Evolutionary conservation across 2,329 filamentous ascomycete species (phyloP), one percentile per base, ranked within the genome.

Genomic region (Pseudogymnoascus sp.): DNA sequence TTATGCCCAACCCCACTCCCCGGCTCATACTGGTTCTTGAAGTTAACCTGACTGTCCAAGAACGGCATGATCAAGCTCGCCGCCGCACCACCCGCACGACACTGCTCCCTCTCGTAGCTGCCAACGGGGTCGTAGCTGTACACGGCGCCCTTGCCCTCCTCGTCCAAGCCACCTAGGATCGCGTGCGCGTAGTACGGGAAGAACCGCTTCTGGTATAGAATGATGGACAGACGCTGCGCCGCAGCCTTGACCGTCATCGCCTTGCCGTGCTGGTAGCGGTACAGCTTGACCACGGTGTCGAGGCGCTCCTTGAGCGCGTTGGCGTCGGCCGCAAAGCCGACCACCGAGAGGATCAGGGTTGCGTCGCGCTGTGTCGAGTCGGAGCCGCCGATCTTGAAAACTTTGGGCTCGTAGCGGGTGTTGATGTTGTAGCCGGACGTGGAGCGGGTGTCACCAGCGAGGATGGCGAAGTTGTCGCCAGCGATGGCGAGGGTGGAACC

Each of bases 361-460:
- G 91, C 90, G 69, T 92, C 91, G 65, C 89, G 85, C 74, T 95
- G 91, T 62, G 91, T 88, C 61, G 91, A 85, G 43, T 90, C 92
- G 65, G 92, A 91, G 61, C 93, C 94, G 65, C 95, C 94, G 69
- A 99, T 95, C 78, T 90, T 92, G 85, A 96, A 99, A 66, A 99
- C 89, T 79, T 99, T 99, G 63, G 94, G 94, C 64, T 88, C 85
- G 81, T 90, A 93, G 72, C 94, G 90, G 64, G 92, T 92, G 85
- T 99, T 97, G 87, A 99, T 99, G 82, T 89, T 97, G 86, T 96
- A 99, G 74, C 95, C 94, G 67, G 90, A 89, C 62, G 92, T 96
- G 73, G 91, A 91, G 74, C 94, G 90, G 70, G 94, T 99, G 80
- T 99, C 94, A 78, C 95, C 94, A 49, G 94, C 94, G 75, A 99